Base-by-base conservation (phyloP, 1,284 basidiomycete species). In the Agaricales sp. region DNA sequence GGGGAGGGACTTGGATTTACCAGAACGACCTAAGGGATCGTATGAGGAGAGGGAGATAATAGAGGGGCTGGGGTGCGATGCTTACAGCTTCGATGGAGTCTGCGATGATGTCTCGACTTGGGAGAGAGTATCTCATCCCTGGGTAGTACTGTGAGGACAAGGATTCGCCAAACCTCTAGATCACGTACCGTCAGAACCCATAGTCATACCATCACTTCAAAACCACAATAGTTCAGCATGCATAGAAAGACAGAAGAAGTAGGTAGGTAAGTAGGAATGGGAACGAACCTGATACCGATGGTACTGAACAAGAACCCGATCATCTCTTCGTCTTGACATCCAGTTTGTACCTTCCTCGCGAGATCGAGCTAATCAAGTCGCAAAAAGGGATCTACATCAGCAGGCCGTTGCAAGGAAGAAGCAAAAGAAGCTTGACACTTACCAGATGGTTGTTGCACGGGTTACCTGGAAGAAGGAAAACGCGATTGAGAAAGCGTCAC, bases 101-200 rank as follows among this genome's bases (percentile, higher is more conserved):
- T 18, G 91, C 92, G 56, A 95, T 95, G 48, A 95, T 64, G 61
- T 95, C 92, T 50, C 92, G 81, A 66, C 80, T 88, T 18, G 92
- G 92, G 21, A 95, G 71, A 44, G 85, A 87, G 58, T 87, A 88
- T 57, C 82, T 73, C 85, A 87, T 88, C 53, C 85, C 85, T 88
- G 47, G 37, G 30, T 47, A 44, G 22, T n/a, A n/a, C n/a, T n/a
- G n/a, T n/a, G n/a, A n/a, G n/a, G n/a, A n/a, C n/a, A n/a, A n/a
- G n/a, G n/a, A n/a, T n/a, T n/a, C n/a, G n/a, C n/a, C n/a, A n/a
- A n/a, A n/a, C n/a, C 12, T 13, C 16, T 50, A 23, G 30, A 41
- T 24, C 24, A 55, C 70, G 59, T 67, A 80, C 87, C 87, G 22
- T 87, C 82, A 30, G 84, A 87, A 41, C 83, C 85, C 85, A 89